These are phyloP conservation scores for Pyrenophora teres DNA, from an alignment of 2,329 filamentous ascomycete species.

Conservation along the genomic window DNA sequence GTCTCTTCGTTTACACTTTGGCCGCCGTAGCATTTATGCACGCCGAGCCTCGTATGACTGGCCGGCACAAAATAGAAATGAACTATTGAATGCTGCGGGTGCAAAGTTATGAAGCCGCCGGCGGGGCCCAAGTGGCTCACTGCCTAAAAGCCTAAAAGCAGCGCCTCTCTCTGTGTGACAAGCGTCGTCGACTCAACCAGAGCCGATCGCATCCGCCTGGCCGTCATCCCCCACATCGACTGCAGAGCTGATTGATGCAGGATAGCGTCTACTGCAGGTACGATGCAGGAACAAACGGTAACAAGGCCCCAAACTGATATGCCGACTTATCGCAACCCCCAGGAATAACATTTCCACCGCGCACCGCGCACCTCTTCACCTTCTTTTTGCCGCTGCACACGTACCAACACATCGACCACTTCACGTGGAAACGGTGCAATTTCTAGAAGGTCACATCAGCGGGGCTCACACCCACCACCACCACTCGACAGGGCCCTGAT, in stretches of 20 bases:
- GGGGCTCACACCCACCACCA: slow-evolving; percentile 20
- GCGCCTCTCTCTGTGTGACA: slow-evolving; percentile 31
- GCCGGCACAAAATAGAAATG: slow-evolving; percentile 42
- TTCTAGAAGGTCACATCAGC: slow-evolving; percentile 43
- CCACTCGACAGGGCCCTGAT: slow-evolving; percentile 32
- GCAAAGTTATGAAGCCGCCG: slow-evolving; percentile 30
- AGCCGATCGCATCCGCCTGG: slow-evolving; percentile 32
- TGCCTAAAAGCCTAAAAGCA: slow-evolving; percentile 12
- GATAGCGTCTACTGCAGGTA: slow-evolving; percentile 49
- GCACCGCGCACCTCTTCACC: background rate
- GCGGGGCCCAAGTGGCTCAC: slow-evolving; percentile 25
- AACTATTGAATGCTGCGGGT: slow-evolving; percentile 41
- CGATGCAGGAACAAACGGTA: slow-evolving; percentile 32
- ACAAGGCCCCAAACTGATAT: slow-evolving; percentile 18
- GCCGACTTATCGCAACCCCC: slow-evolving; percentile 24
- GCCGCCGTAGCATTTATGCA: slow-evolving; percentile 36
- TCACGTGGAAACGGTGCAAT: slow-evolving; percentile 20
- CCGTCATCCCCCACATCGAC: slow-evolving; percentile 38
- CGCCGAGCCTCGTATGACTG: slow-evolving; percentile 33
- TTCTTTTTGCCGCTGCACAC: slow-evolving; percentile 10
- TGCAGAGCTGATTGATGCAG: slow-evolving; percentile 29
- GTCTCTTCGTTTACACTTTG: slow-evolving; percentile 12
- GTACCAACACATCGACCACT: background rate
- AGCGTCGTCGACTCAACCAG: slow-evolving; percentile 29
- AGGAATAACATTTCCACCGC: slow-evolving; percentile 15